Conservation (phyloP, 495 filamentous ascomycete genomes). For the Ascodesmis nigricans region DNA sequence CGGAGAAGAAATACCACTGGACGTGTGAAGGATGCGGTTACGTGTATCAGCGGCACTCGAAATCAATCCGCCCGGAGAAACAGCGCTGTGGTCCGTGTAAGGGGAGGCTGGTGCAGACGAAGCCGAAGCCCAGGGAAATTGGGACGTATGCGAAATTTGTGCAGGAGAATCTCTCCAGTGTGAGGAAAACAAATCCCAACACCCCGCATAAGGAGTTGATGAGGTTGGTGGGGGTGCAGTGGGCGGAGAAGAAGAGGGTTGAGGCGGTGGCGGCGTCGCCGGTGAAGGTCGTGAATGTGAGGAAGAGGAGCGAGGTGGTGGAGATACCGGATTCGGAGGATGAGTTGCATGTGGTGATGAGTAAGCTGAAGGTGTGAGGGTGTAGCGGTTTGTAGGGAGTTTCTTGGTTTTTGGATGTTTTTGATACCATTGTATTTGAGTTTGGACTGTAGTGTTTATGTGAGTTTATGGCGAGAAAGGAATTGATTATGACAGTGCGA, state of each 20-base stretch:
- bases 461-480: too few relatives aligned
- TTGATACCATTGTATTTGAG: too few relatives aligned
- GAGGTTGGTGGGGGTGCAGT: neutral
- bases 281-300: neutral
- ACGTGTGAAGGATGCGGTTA: slow-evolving; percentile 40
- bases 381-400: neutral
- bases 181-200: slow-evolving; percentile 34
- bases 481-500: too few relatives aligned
- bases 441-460: neutral
- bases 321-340: neutral
- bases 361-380: neutral
- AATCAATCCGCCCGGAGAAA: slow-evolving; percentile 45
- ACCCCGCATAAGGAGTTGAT: slow-evolving; percentile 26
- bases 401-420: too few relatives aligned
- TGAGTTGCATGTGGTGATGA: neutral
- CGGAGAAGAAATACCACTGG: slow-evolving; percentile 83
- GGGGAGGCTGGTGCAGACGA: slow-evolving; percentile 46
- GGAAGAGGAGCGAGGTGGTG: neutral
- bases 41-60: slow-evolving; percentile 58
- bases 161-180: slow-evolving; percentile 36
- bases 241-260: neutral
- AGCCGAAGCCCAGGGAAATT: slow-evolving; percentile 43
- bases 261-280: neutral
- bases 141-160: slow-evolving; percentile 42
- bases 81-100: slow-evolving; percentile 52